Evolutionary conservation across 306 rosid species (phyloP), one percentile per base, ranked within the genome.

Genomic region (Dicorynia guianensis): DNA sequence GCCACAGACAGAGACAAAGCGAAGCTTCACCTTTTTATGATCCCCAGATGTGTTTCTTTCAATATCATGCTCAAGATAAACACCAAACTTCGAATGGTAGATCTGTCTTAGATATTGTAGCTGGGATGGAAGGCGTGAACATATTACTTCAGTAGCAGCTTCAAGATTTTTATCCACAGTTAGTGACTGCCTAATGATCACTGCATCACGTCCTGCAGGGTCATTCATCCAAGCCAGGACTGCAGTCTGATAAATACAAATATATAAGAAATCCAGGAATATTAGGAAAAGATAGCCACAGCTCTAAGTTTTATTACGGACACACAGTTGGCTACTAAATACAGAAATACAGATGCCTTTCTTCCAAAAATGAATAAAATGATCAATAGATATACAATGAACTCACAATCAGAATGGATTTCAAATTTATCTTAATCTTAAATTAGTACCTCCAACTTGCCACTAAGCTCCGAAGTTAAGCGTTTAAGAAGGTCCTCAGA

Each of bases 121-220:
- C 80, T 90, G 84, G 36, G 88, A 67, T 46, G 96, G 81, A 15
- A 85, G 85, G 10, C 96, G 88, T 17, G 96, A 93, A 67, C 98
- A 93, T 79, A 93, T 80, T 3, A 91, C 87, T 86, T 93, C 97
- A 58, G 91, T 88, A 11, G 96, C 87, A 74, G 89, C 88, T 82
- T 79, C 85, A 55, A 89, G 84, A 70, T 78, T 79, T 18, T 36
- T 35, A 6, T 39, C 43, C 15, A 14, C 54, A 40, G 48, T 56
- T 40, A 83, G 71, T 36, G 89, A 82, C 74, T 86, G 77, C 81
- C 44, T 76, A 54, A 91, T 63, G 42, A 88, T 69, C 0, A 74
- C 34, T 4, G 93, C 97, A 68, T 93, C 98, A 1, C 97, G 86
- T n/a, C 83, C 87, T 0, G 89, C 88, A n/a, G 97, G 93, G 87